Conservation (phyloP, 1,139 yeast genomes). For the Taiozyma onychis region DNA sequence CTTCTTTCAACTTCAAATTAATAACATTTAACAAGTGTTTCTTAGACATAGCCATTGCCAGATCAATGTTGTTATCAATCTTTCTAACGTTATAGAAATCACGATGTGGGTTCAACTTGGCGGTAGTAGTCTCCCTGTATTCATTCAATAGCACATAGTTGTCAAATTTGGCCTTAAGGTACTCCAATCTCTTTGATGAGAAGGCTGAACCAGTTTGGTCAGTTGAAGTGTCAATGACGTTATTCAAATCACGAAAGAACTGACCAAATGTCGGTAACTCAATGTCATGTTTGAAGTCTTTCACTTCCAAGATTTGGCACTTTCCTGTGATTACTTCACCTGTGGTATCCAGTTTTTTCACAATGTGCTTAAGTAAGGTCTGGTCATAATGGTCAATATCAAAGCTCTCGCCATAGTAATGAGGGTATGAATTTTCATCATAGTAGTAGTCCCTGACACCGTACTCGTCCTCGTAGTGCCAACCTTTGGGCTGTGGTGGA, state of each 20-base stretch:
- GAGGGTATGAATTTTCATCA: slow-evolving; percentile 16
- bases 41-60: slow-evolving; percentile 23
- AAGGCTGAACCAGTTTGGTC: slow-evolving; percentile 9
- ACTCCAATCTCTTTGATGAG: slow-evolving; percentile 14
- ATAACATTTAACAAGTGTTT: slow-evolving; percentile 19
- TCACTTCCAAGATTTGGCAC: slow-evolving; percentile 4
- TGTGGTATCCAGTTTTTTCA: background rate
- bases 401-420: slow-evolving; percentile 21
- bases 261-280: slow-evolving; percentile 13
- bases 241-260: slow-evolving; percentile 17
- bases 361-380: background rate
- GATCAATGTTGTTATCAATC: slow-evolving; percentile 20
- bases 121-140: slow-evolving; percentile 15
- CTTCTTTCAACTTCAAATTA: slow-evolving; percentile 16
- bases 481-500: slow-evolving; percentile 19
- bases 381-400: slow-evolving; percentile 13
- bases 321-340: slow-evolving; percentile 1
- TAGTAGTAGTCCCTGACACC: slow-evolving; percentile 20
- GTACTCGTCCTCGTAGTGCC: slow-evolving; percentile 25
- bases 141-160: slow-evolving; percentile 19
- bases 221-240: slow-evolving; percentile 10
- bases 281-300: slow-evolving; percentile 3
- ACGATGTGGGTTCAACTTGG: slow-evolving; percentile 23
- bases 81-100: slow-evolving; percentile 23
- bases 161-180: slow-evolving; percentile 18